Evolutionary conservation across 73 alveolate genomes (phyloP).

Genomic region (Stentor coeruleus): DNA sequence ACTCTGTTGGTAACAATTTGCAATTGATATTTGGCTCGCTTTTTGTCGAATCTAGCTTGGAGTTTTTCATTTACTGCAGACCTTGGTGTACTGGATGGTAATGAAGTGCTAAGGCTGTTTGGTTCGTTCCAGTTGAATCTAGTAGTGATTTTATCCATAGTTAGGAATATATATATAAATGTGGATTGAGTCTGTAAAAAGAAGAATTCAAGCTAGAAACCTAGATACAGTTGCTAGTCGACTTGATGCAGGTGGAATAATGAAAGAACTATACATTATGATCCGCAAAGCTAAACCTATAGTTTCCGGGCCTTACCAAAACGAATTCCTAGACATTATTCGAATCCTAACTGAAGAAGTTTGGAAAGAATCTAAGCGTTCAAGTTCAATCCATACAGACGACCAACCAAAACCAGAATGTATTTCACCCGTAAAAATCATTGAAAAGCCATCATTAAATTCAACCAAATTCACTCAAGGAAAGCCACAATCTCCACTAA

Average conservation of each 20-base stretch:
- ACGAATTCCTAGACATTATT: neutral
- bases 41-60: neutral
- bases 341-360: neutral
- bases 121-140: too few relatives aligned
- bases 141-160: too few relatives aligned
- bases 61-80: neutral
- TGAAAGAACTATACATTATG: neutral
- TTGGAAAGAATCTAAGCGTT: neutral
- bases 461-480: too few relatives aligned
- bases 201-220: neutral
- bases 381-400: too few relatives aligned
- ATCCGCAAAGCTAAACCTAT: neutral
- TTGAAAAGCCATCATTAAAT: too few relatives aligned
- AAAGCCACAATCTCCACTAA: too few relatives aligned
- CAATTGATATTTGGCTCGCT: neutral
- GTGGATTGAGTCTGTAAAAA: conserved; percentile 1
- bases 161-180: too few relatives aligned
- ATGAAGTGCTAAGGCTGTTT: neutral
- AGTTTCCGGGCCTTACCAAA: neutral
- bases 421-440: too few relatives aligned
- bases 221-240: neutral
- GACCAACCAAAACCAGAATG: too few relatives aligned
- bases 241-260: neutral
- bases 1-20: neutral
- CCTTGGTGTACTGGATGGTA: neutral